Base-by-base conservation (phyloP, 2,329 filamentous ascomycete genomes). In the Trichoderma arundinaceum region DNA sequence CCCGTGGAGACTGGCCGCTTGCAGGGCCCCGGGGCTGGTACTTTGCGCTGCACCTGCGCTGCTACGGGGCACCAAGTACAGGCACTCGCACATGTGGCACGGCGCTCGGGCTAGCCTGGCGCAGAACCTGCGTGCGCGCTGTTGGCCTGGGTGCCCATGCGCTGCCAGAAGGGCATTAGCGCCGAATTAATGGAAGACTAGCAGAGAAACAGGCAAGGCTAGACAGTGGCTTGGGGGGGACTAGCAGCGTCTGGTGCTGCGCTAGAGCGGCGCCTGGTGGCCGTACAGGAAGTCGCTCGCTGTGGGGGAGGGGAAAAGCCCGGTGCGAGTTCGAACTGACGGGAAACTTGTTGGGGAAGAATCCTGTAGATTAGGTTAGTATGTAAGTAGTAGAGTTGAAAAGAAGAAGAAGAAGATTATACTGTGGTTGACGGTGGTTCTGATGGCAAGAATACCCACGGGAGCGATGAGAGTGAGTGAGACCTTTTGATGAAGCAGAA, bases 1-100 rank as follows among this genome's bases (percentile, higher is more conserved):
- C 65, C 65, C 56, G 65, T 66, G 65, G 65, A 28, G 64, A 61
- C 19, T 49, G 61, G 52, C 59, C 52, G 61, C 44, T 65, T 57
- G 46, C 53, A 65, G 63, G 56, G 53, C 41, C 35, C 44, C 19
- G 38, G 46, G 63, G 59, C 22, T 28, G 54, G 53, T 56, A 56
- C 53, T 61, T 44, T 41, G 35, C 38, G 39, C 19, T 41, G 33
- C 57, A 46, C 48, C 28, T 35, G 48, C 49, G 17, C 33, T 7
- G 49, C 59, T 19, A 43, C 39, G 59, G 49, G 15, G 58, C 19
- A 51, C 35, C 41, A 41, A 32, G 57, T 51, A 51, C 44, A n/a
- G 12, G 43, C 43, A 19, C 43, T 44, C 41, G 39, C 56, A 22
- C 39, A 19, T 43, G 53, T 56, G 53, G 53, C 53, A 56, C 52